A percentile compares a stretch with the other conserved stretches of the same genome.
Evolutionary conservation across 305 asterid species (phyloP).

Genomic region (Fraxinus greggii): DNA sequence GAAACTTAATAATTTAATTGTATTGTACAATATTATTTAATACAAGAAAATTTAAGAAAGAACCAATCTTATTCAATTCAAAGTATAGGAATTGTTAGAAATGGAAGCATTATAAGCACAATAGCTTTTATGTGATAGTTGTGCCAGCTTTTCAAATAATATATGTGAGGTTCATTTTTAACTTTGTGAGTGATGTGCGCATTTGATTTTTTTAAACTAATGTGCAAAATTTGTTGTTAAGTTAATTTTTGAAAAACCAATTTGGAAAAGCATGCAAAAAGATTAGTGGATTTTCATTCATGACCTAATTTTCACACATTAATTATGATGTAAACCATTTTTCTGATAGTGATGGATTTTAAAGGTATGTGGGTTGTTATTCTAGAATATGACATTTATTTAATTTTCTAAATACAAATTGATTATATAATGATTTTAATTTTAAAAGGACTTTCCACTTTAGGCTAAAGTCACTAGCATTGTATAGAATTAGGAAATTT

Average conservation of each 20-base stretch:
- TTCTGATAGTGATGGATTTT: slow-evolving; percentile 10
- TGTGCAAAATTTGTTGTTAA: slow-evolving; percentile 2
- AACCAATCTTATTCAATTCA: neutral
- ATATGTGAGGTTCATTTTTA: slow-evolving; percentile 11
- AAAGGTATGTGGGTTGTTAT: slow-evolving; percentile 7
- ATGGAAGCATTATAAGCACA: slow-evolving; percentile 33
- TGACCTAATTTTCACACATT: slow-evolving; percentile 39
- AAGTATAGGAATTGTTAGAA: slow-evolving; percentile 1
- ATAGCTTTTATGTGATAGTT: slow-evolving; percentile 28
- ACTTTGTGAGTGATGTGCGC: slow-evolving; percentile 21
- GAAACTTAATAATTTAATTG: neutral
- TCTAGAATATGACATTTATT: slow-evolving; percentile 19
- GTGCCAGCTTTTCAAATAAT: slow-evolving; percentile 19
- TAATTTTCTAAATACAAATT: neutral
- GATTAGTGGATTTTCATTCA: slow-evolving; percentile 21
- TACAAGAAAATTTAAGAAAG: neutral
- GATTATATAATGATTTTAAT: slow-evolving; percentile 26
- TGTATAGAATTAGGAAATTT: slow-evolving; percentile 37
- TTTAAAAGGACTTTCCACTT: slow-evolving; percentile 31
- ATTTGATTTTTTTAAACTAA: slow-evolving; percentile 7
- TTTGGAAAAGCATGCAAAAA: neutral
- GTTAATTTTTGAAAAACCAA: slow-evolving; percentile 22
- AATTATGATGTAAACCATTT: slow-evolving; percentile 21
- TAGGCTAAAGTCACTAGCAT: slow-evolving; percentile 36
- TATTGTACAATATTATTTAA: neutral